A percentile compares a stretch with the other conserved stretches of the same genome.
Conservation (phyloP, 78 protist species). For the Chrysochromulina parva region DNA sequence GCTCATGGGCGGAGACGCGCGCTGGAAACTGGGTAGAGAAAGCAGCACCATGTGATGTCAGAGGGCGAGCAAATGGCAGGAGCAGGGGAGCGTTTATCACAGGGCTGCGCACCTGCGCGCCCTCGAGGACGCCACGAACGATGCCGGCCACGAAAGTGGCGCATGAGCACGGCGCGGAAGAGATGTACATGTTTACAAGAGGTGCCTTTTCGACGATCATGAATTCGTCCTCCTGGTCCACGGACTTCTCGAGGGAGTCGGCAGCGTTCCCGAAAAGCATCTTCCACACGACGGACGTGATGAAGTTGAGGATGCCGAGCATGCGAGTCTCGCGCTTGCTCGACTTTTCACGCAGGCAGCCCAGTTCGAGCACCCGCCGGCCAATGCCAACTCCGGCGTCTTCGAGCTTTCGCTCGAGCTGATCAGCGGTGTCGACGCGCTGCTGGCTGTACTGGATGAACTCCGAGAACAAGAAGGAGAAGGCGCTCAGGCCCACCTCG, state of each 20-base stretch:
- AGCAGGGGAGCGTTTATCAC: too few relatives aligned
- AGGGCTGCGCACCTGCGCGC: constrained; percentile 45
- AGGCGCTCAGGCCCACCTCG: constrained; percentile 75
- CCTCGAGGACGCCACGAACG: constrained; percentile 73
- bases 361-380: constrained; percentile 74
- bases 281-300: constrained; percentile 77
- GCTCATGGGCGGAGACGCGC: neutral
- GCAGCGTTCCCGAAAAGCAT: constrained; percentile 80
- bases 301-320: constrained; percentile 66
- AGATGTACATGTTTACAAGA: constrained; percentile 60
- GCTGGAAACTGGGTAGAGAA: constrained; percentile 56
- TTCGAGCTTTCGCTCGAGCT: constrained; percentile 73
- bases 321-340: constrained; percentile 78
- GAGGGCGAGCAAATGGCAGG: too few relatives aligned
- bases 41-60: too few relatives aligned
- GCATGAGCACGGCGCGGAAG: constrained; percentile 75
- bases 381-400: constrained; percentile 81
- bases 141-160: constrained; percentile 83
- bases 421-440: constrained; percentile 70
- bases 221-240: constrained; percentile 43
- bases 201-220: constrained; percentile 49
- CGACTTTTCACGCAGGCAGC: constrained; percentile 57
- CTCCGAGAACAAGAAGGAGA: constrained; percentile 85
- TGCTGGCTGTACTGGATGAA: constrained; percentile 79
- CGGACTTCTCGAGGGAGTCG: constrained; percentile 71